phyloP scores from a whole-genome alignment of 2,329 filamentous ascomycete genomes.

The Zymoseptoria ardabiliae region DNA sequence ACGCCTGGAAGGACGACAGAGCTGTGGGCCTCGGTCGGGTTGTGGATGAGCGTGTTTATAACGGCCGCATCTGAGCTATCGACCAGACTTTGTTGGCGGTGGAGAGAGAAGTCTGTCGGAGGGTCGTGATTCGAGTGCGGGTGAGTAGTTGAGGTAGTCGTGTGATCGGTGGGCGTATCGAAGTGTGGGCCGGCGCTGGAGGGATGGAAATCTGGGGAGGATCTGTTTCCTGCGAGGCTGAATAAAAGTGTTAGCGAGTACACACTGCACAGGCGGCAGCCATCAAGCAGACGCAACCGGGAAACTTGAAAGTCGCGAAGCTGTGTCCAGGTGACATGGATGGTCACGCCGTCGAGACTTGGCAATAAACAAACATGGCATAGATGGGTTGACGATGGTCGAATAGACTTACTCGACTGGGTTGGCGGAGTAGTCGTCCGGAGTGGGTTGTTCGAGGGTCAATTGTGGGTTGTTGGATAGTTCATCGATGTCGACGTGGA shows the following conservation, averaged over 20 bases:
- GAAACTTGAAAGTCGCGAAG: background rate
- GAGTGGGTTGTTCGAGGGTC: background rate
- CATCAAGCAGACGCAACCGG: background rate
- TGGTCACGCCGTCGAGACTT: background rate
- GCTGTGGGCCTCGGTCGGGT: conserved; percentile 28
- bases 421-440: background rate
- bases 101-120: conserved; percentile 15
- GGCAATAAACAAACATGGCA: background rate
- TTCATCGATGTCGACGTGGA: background rate
- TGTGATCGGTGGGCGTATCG: background rate
- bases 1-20: conserved; percentile 2
- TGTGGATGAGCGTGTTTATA: conserved; percentile 48
- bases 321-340: background rate
- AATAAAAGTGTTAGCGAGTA: background rate
- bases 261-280: background rate
- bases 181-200: background rate
- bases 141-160: background rate
- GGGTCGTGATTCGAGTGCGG: background rate
- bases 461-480: background rate
- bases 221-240: background rate
- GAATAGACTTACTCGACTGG: background rate
- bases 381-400: background rate
- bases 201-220: background rate
- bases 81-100: conserved; percentile 34
- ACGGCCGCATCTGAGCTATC: conserved; percentile 34